Conservation (phyloP, 2,329 filamentous ascomycete genomes). For the Cadophora gregata region DNA sequence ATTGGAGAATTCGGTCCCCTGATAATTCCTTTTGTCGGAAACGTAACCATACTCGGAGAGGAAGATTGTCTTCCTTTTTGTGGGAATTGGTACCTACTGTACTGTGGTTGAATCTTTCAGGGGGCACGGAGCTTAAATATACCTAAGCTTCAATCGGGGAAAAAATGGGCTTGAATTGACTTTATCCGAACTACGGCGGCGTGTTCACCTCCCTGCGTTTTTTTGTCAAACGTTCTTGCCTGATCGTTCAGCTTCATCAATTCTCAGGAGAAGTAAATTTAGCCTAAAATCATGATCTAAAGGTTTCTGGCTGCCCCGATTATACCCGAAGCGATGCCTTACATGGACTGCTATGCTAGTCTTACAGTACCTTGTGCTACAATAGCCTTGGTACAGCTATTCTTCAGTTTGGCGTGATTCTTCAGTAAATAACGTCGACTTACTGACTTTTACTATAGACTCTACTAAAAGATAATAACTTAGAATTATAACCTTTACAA, state of each 20-base stretch:
- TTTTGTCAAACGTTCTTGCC: neutral
- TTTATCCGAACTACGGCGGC: neutral
- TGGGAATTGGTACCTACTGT: neutral
- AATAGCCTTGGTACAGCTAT: neutral
- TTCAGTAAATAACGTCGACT: no score
- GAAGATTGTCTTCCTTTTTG: neutral
- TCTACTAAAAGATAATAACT: no score
- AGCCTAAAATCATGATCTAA: neutral
- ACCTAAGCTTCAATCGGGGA: slow-evolving; percentile 1
- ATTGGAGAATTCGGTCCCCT: neutral
- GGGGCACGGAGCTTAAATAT: neutral
- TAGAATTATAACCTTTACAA: no score
- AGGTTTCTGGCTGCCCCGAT: neutral
- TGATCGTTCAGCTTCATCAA: neutral
- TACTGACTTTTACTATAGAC: no score
- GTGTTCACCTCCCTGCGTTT: neutral
- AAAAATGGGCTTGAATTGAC: neutral
- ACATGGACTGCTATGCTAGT: neutral
- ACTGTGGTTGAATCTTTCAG: neutral
- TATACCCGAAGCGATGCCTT: neutral
- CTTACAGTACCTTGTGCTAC: neutral
- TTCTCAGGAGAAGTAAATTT: neutral
- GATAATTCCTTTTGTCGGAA: neutral
- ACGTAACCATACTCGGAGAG: neutral
- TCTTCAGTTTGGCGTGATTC: no score